phyloP scores from a whole-genome alignment of 2,329 filamentous ascomycete species.

The Apiospora saccharicola region DNA sequence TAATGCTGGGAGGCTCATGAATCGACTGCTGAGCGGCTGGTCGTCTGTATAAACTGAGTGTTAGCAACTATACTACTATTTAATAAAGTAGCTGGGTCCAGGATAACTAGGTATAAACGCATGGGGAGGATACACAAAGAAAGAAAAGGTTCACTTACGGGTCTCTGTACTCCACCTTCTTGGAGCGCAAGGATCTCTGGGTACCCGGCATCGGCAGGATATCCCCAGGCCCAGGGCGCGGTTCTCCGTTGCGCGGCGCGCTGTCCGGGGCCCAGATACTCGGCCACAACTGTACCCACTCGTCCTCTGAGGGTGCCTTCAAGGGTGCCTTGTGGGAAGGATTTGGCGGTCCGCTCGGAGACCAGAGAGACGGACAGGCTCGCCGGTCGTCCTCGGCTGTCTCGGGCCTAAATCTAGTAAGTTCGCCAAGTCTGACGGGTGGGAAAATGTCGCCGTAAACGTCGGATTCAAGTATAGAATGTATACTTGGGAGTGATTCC shows the following conservation, averaged over 20 bases:
- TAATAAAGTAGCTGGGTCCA: not conserved
- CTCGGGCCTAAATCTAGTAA: not conserved
- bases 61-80: not conserved
- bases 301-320: not conserved
- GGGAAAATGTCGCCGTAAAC: no score
- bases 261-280: no score
- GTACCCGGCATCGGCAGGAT: not conserved
- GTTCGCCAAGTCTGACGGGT: not conserved
- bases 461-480: no score
- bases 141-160: no score
- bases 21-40: not conserved
- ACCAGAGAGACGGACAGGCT: not conserved
- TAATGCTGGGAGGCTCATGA: not conserved
- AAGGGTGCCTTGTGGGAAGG: no score
- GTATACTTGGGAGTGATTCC: no score
- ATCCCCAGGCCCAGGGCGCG: not conserved
- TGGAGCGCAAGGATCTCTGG: no score
- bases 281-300: not conserved
- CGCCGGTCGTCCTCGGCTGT: not conserved
- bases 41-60: not conserved
- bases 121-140: no score
- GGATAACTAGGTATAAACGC: not conserved
- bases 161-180: no score
- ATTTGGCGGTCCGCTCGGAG: not conserved
- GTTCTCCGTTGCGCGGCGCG: not conserved